phyloP scores from a whole-genome alignment of 2,329 filamentous ascomycete species.

The Cladosporium velox region DNA sequence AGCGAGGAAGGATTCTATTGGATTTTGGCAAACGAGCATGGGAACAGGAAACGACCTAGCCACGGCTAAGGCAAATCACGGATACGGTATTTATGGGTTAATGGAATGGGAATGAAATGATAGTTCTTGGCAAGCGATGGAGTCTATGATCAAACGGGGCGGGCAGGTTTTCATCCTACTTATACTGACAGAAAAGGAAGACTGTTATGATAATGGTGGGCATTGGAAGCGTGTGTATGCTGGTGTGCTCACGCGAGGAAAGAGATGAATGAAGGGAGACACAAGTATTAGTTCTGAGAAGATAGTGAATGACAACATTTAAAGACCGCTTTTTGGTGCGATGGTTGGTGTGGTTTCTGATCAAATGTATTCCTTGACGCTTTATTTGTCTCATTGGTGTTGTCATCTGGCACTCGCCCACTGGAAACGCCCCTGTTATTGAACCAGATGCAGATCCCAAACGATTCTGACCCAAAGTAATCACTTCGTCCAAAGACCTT shows the following conservation, averaged over 20 bases:
- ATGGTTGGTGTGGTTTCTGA: background rate
- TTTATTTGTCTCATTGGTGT: too few species aligned
- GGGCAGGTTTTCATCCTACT: background rate
- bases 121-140: background rate
- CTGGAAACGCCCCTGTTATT: too few species aligned
- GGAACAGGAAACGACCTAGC: background rate
- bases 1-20: background rate
- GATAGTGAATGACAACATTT: background rate
- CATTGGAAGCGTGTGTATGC: background rate
- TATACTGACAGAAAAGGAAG: background rate
- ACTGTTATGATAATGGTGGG: background rate
- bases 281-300: background rate
- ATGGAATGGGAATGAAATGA: background rate
- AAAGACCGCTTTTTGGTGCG: background rate
- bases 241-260: background rate
- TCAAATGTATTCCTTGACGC: too few species aligned
- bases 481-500: too few species aligned
- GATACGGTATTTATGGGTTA: conserved; percentile 5
- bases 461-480: background rate
- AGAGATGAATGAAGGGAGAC: too few species aligned
- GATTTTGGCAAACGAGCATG: background rate
- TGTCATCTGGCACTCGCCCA: too few species aligned
- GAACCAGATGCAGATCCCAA: too few species aligned
- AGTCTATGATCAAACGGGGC: background rate
- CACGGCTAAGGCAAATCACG: background rate